phyloP scores from a whole-genome alignment of 2,329 filamentous ascomycete genomes.

The Calonectria fujianensis region DNA sequence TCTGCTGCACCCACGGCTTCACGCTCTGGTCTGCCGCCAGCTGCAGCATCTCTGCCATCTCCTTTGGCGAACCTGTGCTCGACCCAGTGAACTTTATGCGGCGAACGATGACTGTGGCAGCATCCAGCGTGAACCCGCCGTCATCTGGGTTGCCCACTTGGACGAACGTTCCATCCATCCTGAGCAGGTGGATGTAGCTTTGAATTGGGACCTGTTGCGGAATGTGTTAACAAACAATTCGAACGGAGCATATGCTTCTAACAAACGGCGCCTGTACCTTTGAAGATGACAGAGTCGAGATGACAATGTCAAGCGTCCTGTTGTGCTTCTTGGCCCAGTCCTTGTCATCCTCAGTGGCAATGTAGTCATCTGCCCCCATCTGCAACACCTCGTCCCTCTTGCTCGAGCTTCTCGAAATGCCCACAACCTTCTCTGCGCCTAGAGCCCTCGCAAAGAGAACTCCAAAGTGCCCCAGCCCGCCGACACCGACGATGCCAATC shows the following conservation, averaged over 20 bases:
- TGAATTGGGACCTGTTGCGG: conserved; percentile 72
- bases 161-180: conserved; percentile 76
- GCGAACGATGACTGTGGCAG: conserved; percentile 75
- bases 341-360: conserved; percentile 66
- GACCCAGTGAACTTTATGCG: conserved; percentile 69
- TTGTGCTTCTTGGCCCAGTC: conserved; percentile 73
- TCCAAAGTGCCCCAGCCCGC: conserved; percentile 81
- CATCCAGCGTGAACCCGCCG: conserved; percentile 43
- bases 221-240: not conserved
- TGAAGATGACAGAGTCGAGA: conserved; percentile 71
- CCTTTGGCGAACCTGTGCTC: conserved; percentile 69
- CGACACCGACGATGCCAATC: conserved; percentile 82
- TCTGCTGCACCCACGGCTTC: conserved; percentile 73
- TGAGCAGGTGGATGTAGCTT: conserved; percentile 76
- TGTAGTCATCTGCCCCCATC: conserved; percentile 74
- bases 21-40: conserved; percentile 74
- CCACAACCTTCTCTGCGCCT: conserved; percentile 72
- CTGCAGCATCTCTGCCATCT: conserved; percentile 76
- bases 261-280: not conserved
- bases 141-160: conserved; percentile 72
- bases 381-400: conserved; percentile 74
- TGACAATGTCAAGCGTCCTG: conserved; percentile 73
- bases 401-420: conserved; percentile 71
- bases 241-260: no score
- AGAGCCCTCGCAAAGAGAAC: conserved; percentile 80